Conservation (phyloP, 768 basidiomycete genomes). For the Antrodiella citrinella region DNA sequence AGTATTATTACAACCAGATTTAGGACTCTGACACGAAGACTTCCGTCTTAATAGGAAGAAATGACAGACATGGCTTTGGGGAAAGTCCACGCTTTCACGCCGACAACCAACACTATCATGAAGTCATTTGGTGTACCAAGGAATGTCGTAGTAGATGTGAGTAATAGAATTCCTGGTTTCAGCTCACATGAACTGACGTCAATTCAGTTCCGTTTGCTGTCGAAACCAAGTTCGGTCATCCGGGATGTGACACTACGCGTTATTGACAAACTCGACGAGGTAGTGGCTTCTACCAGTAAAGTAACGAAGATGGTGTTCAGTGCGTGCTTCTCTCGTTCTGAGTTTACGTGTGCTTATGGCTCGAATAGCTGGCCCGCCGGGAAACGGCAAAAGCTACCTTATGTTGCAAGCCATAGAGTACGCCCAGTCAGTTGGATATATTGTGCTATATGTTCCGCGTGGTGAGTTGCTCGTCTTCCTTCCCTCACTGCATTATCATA, state of each 20-base stretch:
- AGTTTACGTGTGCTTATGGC: background rate
- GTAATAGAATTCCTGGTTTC: too few species aligned
- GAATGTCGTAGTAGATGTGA: slow-evolving; percentile 62
- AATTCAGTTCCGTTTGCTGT: slow-evolving; percentile 58
- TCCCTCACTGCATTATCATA: background rate
- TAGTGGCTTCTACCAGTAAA: slow-evolving; percentile 39
- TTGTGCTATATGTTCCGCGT: slow-evolving; percentile 80
- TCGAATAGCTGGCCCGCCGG: slow-evolving; percentile 56
- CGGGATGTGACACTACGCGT: slow-evolving; percentile 57
- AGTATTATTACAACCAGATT: too few species aligned
- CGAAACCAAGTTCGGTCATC: slow-evolving; percentile 64
- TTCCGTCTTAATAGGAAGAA: slow-evolving; percentile 21
- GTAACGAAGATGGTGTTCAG: slow-evolving; percentile 57
- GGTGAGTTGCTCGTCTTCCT: too few species aligned
- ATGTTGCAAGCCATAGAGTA: slow-evolving; percentile 73
- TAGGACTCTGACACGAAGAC: too few species aligned
- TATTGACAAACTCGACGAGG: slow-evolving; percentile 42
- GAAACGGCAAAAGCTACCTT: slow-evolving; percentile 76
- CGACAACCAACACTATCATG: slow-evolving; percentile 41
- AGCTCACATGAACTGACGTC: too few species aligned
- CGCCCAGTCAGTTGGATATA: slow-evolving; percentile 57
- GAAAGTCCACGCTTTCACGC: slow-evolving; percentile 37
- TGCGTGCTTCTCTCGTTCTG: slow-evolving; percentile 28
- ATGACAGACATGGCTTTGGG: slow-evolving; percentile 30
- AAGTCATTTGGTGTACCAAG: slow-evolving; percentile 66